phyloP scores from a whole-genome alignment of 768 basidiomycete genomes.

The Mycena albidolilacea region DNA sequence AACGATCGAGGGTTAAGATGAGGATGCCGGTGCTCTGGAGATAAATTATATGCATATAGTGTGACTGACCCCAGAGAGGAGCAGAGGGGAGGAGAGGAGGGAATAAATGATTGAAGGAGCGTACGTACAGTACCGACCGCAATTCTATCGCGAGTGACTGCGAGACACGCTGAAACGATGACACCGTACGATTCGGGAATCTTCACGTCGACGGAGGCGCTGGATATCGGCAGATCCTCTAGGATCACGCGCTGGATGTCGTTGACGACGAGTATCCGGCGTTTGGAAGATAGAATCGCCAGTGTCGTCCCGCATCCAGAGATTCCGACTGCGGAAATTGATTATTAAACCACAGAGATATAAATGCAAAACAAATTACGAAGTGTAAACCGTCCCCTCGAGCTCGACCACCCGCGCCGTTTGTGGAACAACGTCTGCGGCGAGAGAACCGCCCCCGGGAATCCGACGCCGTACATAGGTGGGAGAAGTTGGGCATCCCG shows the following conservation, averaged over 20 bases:
- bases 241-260: background rate
- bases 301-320: constrained; percentile 6
- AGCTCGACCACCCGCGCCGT: background rate
- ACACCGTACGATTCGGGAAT: background rate
- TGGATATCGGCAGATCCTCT: background rate
- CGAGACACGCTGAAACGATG: background rate
- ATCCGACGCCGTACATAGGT: background rate
- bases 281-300: background rate
- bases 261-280: background rate
- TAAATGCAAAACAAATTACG: background rate
- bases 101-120: background rate
- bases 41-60: background rate
- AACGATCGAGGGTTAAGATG: constrained; percentile 1
- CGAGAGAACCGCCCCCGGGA: background rate
- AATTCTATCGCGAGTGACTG: constrained; percentile 9
- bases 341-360: background rate
- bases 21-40: background rate
- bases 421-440: background rate
- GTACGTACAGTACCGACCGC: constrained; percentile 1
- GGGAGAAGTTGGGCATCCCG: constrained; percentile 2
- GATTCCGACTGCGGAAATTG: background rate
- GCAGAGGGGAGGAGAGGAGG: too few species aligned
- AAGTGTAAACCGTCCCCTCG: background rate
- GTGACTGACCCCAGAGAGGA: too few species aligned
- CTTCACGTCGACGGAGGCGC: background rate